These are phyloP conservation scores for Pythium phragmitis DNA, from an alignment of 352 stramenopile genomes.

Conservation along the genomic window DNA sequence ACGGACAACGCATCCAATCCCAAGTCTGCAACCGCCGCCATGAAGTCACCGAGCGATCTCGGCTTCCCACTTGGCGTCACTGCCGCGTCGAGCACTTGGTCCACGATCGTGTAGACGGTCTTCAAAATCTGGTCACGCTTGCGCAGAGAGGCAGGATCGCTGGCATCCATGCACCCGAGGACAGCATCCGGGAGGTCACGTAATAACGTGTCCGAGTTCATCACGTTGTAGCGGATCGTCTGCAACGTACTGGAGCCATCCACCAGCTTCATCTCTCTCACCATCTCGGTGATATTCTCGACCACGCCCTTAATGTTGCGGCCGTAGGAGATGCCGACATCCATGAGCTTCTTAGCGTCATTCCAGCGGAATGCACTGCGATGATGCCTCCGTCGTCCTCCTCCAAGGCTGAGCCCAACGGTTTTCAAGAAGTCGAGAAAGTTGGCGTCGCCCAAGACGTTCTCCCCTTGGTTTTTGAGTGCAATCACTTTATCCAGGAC, in stretches of 20 bases:
- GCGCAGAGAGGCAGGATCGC: constrained; percentile 3
- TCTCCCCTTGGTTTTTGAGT: constrained; percentile 11
- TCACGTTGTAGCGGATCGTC: constrained; percentile 42
- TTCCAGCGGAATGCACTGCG: background rate
- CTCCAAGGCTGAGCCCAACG: constrained; percentile 1
- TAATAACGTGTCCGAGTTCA: constrained; percentile 42
- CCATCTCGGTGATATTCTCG: constrained; percentile 42
- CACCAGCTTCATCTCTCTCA: constrained; percentile 41
- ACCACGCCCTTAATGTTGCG: constrained; percentile 48
- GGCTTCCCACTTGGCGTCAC: constrained; percentile 34
- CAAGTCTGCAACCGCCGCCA: constrained; percentile 41
- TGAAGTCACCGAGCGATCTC: constrained; percentile 36
- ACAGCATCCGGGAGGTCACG: constrained; percentile 46
- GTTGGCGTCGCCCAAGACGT: background rate
- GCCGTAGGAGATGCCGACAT: constrained; percentile 38
- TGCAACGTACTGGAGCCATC: constrained; percentile 32
- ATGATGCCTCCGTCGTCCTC: background rate
- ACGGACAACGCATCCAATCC: constrained; percentile 40
- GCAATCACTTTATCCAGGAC: constrained; percentile 24
- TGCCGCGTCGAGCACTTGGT: constrained; percentile 44
- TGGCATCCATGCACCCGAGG: constrained; percentile 36
- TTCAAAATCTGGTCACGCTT: constrained; percentile 42
- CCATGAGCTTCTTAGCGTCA: constrained; percentile 33
- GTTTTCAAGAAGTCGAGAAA: constrained; percentile 8
- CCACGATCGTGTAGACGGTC: constrained; percentile 44